Evolutionary conservation across 31 red algal genomes (phyloP).

Genomic region (Porphyra umbilicalis): DNA sequence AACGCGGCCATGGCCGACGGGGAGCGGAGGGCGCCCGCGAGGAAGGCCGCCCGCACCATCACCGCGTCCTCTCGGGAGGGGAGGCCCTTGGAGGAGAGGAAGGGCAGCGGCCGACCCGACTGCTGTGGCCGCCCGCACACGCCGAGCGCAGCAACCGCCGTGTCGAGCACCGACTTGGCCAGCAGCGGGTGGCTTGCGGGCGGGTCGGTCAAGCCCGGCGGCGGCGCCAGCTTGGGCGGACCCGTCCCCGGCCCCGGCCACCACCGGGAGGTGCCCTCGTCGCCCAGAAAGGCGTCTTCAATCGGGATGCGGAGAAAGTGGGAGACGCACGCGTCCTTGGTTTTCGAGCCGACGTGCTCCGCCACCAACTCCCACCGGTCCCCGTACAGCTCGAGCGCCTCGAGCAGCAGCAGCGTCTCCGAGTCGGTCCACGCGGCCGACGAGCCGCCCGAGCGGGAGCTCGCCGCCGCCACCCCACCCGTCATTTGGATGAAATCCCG

Average conservation of each 20-base stretch:
- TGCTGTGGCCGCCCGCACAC: conserved; percentile 20
- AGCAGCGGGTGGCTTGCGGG: neutral
- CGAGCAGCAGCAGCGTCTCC: conserved; percentile 76
- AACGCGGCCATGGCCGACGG: neutral
- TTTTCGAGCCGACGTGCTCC: conserved; percentile 79
- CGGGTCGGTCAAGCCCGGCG: too few species aligned
- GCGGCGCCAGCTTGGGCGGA: conserved; percentile 6
- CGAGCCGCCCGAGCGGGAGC: conserved; percentile 20
- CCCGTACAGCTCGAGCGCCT: conserved; percentile 81
- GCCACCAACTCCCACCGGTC: conserved; percentile 92
- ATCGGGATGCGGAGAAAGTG: conserved; percentile 91
- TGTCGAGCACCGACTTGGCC: conserved; percentile 32
- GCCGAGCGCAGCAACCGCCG: conserved; percentile 49
- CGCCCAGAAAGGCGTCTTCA: conserved; percentile 87
- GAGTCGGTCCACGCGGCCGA: conserved; percentile 77
- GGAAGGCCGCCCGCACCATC: conserved; percentile 84
- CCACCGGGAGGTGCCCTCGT: conserved; percentile 28
- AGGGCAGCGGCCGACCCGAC: neutral
- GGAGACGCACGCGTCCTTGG: conserved; percentile 83
- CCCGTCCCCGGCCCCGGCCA: neutral
- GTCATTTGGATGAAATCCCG: conserved; percentile 82
- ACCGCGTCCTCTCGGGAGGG: conserved; percentile 38
- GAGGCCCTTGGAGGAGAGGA: neutral
- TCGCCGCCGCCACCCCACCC: neutral
- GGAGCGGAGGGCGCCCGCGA: conserved; percentile 30